Base-by-base conservation (phyloP, 768 basidiomycete species). In the Austroboletus eburneus region DNA sequence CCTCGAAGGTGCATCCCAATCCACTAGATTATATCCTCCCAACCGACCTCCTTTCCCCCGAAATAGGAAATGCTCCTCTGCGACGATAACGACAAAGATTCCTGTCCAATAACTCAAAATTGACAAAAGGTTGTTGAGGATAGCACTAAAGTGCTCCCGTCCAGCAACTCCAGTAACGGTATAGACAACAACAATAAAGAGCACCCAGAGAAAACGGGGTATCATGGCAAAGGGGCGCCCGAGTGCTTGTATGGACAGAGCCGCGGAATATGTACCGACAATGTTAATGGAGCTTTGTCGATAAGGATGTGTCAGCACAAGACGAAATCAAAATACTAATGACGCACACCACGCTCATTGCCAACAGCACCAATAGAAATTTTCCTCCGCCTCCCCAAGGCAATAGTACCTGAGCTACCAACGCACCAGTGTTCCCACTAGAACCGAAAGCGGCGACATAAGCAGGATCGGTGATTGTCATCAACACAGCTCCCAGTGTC, bases 1-100 rank as follows among this genome's bases (percentile, higher is more conserved):
- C 68, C 51, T 62, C 23, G 61, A 60, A 6, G 70, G 69, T 1
- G 51, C 55, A 47, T 79, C 78, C 66, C 74, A 79, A 43, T 71
- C 75, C 14, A 66, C 65, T 44, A 79, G 47, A 48, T 79, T 72
- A 49, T 79, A 80, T n/a, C 78, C 78, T 2, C 72, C 74, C 8
- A 78, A 56, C 2, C 55, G 55, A 10, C 75, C 72, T 0, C 64
- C 58, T 35, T 55, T 58, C 5, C 70, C 50, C 44, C 78, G 61
- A 51, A 75, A 76, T n/a, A 76, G 55, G 51, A 67, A 71, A 46
- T 77, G 75, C 51, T 77, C 75, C 35, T 74, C 74, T 0, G 62
- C 57, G 4, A 75, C 61, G 37, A 77, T 69, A 29, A 77, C 65
- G 36, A 76, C 57, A 46, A 76, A 74, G 55, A 77, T 72, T 1